Base-by-base conservation (phyloP, 306 rosid genomes). In the Vigna mungo region DNA sequence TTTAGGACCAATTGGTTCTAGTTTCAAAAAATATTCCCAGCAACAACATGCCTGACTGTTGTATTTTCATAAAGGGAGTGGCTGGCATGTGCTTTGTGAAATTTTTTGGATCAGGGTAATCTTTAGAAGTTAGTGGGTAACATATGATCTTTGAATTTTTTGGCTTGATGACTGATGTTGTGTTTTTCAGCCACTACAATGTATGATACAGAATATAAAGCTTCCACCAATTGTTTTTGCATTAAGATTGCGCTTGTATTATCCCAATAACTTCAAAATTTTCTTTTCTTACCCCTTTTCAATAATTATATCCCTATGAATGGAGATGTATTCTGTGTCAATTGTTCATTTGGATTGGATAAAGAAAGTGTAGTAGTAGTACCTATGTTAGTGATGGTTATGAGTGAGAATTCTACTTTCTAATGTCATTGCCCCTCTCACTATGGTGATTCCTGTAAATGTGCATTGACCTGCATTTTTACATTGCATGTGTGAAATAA, bases 291-390 rank as follows among this genome's bases (percentile, higher is more conserved):
- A 37, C 63, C 30, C 51, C 53, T 56, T 7, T 36, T 36, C 17
- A 20, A 71, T 25, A 43, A 54, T 41, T 39, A 1, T 32, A 65
- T 17, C 39, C 14, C 23, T 46, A n/a, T 9, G 39, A 44, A 23
- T 61, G 67, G 73, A 68, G 74, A 68, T 75, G 20, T n/a, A 36
- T 27, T 15, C 34, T 21, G 58, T 81, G 10, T 20, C 18, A 58
- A 74, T 67, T 47, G 48, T 20, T 75, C 47, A 60, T 4, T 56
- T 14, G 25, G 53, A 80, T 8, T 71, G 34, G 60, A 66, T 56
- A 82, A 56, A 78, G 63, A 72, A 34, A 63, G 34, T 2, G n/a
- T n/a, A n/a, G 16, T 1, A 1, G 16, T 1, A 21, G 21, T 70
- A 30, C 59, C 13, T 75, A 64, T 52, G 23, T 21, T 43, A 34